These are phyloP conservation scores for Chlorella sp. DNA, from an alignment of 139 green algal species.

Conservation along the genomic window DNA sequence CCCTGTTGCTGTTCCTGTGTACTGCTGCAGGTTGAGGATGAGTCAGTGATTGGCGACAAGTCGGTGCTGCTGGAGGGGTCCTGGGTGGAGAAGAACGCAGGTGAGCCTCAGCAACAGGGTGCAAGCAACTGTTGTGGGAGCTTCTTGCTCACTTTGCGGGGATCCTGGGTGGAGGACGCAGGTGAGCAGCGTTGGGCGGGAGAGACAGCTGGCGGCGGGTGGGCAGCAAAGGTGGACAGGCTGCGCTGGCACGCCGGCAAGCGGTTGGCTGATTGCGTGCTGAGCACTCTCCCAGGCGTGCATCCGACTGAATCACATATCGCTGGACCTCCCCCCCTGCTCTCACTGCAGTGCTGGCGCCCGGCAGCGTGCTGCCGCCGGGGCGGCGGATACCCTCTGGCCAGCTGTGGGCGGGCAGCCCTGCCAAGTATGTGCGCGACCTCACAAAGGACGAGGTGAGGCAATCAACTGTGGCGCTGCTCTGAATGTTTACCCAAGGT, in stretches of 20 bases:
- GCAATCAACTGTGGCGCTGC: no score
- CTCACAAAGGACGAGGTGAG: slow-evolving; percentile 68
- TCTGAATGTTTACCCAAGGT: no score
- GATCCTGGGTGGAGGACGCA: no score
- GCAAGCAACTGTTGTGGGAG: not conserved
- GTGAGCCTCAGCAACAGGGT: not conserved
- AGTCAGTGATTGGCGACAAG: slow-evolving; percentile 77
- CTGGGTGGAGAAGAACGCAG: slow-evolving; percentile 78
- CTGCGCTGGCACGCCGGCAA: no score
- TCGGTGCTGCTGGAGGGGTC: slow-evolving; percentile 83
- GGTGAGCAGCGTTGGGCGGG: no score
- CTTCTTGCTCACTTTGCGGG: no score
- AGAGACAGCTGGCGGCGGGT: no score
- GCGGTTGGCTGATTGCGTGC: no score
- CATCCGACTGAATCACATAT: not conserved
- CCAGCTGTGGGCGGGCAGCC: slow-evolving; percentile 89
- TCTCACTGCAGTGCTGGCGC: slow-evolving; percentile 55
- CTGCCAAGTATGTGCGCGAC: slow-evolving; percentile 81
- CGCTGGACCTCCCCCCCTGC: no score
- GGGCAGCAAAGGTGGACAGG: no score
- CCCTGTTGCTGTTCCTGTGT: no score
- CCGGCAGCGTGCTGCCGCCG: slow-evolving; percentile 86
- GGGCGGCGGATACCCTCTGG: slow-evolving; percentile 82
- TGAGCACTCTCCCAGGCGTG: no score
- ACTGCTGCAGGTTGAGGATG: slow-evolving; percentile 65